Conservation (phyloP, 225 moss, liverwort and hornwort species). For the Anthoceros angustus region DNA sequence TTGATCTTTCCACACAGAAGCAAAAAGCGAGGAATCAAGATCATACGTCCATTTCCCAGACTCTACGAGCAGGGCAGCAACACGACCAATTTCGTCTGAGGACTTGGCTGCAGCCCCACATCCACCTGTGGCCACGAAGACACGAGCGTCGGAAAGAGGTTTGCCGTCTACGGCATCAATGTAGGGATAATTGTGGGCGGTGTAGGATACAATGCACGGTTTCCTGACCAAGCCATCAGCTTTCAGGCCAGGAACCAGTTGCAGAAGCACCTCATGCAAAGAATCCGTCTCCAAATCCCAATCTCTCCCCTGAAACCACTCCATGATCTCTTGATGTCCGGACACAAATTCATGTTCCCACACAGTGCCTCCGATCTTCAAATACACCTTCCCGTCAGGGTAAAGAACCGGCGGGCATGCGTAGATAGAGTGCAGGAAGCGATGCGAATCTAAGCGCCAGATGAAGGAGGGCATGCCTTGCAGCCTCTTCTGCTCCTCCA, state of each 20-base stretch:
- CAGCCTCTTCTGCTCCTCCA: constrained; percentile 35
- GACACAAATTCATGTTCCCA: constrained; percentile 18
- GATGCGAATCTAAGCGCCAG: constrained; percentile 44
- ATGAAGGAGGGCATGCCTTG: constrained; percentile 65
- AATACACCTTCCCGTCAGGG: constrained; percentile 45
- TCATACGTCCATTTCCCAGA: constrained; percentile 46
- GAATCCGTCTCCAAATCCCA: constrained; percentile 25
- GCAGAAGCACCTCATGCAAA: constrained; percentile 26
- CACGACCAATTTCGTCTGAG: constrained; percentile 81
- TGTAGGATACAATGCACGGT: constrained; percentile 61
- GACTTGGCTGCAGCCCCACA: constrained; percentile 78
- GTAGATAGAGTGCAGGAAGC: constrained; percentile 46
- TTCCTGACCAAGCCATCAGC: constrained; percentile 38
- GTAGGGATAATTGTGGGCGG: constrained; percentile 61
- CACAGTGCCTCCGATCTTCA: constrained; percentile 59
- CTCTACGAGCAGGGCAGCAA: constrained; percentile 57
- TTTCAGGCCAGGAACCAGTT: constrained; percentile 30
- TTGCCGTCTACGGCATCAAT: constrained; percentile 48
- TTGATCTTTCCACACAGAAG: constrained; percentile 17
- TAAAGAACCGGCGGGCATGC: constrained; percentile 69
- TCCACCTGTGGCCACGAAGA: constrained; percentile 74
- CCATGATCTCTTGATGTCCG: constrained; percentile 33
- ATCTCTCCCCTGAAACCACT: constrained; percentile 60
- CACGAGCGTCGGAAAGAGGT: constrained; percentile 21
- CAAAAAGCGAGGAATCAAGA: constrained; percentile 36